Evolutionary conservation across 139 green algal genomes (phyloP).

Genomic region (Chlorella sp.): DNA sequence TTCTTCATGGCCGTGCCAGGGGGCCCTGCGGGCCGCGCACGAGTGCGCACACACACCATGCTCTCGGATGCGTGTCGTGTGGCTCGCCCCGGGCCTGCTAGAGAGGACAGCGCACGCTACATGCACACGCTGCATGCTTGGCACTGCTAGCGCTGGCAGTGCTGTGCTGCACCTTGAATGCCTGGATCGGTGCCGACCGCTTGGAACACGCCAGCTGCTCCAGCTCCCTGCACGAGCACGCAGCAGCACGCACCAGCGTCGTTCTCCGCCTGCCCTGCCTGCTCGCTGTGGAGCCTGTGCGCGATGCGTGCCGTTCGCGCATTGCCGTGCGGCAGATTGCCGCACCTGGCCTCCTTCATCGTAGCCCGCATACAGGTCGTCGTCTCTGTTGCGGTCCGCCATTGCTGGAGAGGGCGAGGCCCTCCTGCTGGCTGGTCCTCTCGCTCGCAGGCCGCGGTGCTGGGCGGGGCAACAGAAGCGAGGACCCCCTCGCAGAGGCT

Average conservation of each 20-base stretch:
- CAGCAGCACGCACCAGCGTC: background rate
- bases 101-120: background rate
- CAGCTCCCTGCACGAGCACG: background rate
- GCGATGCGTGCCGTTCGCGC: background rate
- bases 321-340: background rate
- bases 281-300: background rate
- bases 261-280: background rate
- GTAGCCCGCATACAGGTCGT: slow-evolving; percentile 62
- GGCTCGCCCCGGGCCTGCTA: background rate
- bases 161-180: no score
- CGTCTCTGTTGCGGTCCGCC: no score
- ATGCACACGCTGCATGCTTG: slow-evolving; percentile 9
- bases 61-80: background rate
- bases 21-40: slow-evolving; percentile 2
- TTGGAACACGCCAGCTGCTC: slow-evolving; percentile 21
- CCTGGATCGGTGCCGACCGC: slow-evolving; percentile 15
- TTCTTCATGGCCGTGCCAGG: slow-evolving; percentile 40
- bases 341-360: slow-evolving; percentile 21
- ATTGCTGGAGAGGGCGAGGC: no score
- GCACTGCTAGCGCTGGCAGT: slow-evolving; percentile 8
- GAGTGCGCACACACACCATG: background rate
- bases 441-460: no score
- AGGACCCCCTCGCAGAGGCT: no score
- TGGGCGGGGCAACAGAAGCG: no score
- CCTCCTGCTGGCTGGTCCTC: no score